Percentiles rank a stretch among this genome's conserved stretches.
These are phyloP conservation scores for Lagenaria siceraria DNA, from an alignment of 306 rosid genomes.

Conservation along the genomic window DNA sequence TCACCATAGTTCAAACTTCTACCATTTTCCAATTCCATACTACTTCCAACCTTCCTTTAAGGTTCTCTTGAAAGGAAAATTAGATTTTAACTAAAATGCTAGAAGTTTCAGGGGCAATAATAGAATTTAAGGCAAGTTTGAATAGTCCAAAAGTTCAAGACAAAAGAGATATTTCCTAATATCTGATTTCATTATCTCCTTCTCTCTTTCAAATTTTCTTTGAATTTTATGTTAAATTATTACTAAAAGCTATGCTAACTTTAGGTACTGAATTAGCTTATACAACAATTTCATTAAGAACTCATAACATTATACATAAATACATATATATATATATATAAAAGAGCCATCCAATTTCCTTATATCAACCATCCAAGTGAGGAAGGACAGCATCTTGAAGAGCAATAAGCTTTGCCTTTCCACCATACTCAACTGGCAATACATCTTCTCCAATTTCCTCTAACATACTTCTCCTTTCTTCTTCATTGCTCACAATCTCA, in stretches of 20 bases:
- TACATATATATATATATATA: not conserved
- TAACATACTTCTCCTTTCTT: conserved; percentile 36
- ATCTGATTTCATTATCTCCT: not conserved
- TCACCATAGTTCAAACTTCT: too few species aligned
- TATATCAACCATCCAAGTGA: conserved; percentile 24
- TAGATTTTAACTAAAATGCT: too few species aligned
- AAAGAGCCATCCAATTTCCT: not conserved
- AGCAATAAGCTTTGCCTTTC: conserved; percentile 48
- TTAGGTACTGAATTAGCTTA: not conserved
- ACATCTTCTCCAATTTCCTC: conserved; percentile 60
- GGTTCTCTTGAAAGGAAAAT: too few species aligned
- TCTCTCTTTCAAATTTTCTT: not conserved
- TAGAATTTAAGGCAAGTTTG: too few species aligned
- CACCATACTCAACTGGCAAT: conserved; percentile 80
- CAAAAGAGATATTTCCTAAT: not conserved
- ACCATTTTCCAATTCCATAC: too few species aligned
- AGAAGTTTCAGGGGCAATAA: too few species aligned
- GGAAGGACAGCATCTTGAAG: conserved; percentile 46
- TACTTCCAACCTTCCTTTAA: too few species aligned
- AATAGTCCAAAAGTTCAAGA: not conserved
- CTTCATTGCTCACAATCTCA: conserved; percentile 55
- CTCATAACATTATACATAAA: not conserved
- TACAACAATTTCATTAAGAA: not conserved
- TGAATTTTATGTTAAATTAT: not conserved
- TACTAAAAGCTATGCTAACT: not conserved